phyloP scores from a whole-genome alignment of 495 filamentous ascomycete genomes.

The Immersiella caudata region DNA sequence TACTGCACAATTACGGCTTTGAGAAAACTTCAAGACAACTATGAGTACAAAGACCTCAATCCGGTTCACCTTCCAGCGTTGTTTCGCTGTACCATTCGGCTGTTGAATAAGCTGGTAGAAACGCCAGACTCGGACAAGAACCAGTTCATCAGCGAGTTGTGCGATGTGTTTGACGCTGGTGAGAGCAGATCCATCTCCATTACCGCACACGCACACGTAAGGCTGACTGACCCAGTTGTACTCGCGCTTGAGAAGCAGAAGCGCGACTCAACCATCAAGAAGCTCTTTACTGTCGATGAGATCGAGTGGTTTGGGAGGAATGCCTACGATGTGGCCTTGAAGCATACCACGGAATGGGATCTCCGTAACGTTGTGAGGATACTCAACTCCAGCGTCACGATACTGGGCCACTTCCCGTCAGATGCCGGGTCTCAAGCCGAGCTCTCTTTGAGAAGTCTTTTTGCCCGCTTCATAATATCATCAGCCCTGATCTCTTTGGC shows the following conservation, averaged over 20 bases:
- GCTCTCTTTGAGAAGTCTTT: slow-evolving; percentile 60
- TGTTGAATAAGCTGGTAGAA: slow-evolving; percentile 60
- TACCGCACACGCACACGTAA: slow-evolving; percentile 12
- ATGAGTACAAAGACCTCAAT: slow-evolving; percentile 52
- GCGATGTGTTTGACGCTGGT: slow-evolving; percentile 67
- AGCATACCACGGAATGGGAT: slow-evolving; percentile 58
- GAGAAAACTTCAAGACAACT: slow-evolving; percentile 59
- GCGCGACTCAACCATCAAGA: slow-evolving; percentile 31
- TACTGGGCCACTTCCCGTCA: slow-evolving; percentile 62
- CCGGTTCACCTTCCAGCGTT: slow-evolving; percentile 68
- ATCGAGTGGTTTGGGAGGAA: slow-evolving; percentile 82
- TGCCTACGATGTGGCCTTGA: slow-evolving; percentile 73
- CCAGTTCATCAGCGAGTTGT: slow-evolving; percentile 53
- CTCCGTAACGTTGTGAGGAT: slow-evolving; percentile 58
- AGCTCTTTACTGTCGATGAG: slow-evolving; percentile 60
- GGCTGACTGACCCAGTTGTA: slow-evolving; percentile 43
- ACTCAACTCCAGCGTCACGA: slow-evolving; percentile 60
- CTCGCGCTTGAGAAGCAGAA: slow-evolving; percentile 45
- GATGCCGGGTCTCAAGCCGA: slow-evolving; percentile 51
- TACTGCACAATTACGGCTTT: slow-evolving; percentile 59
- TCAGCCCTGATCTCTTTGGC: slow-evolving; percentile 63
- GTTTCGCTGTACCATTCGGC: slow-evolving; percentile 63
- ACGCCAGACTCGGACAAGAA: slow-evolving; percentile 32
- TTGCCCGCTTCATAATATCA: slow-evolving; percentile 69
- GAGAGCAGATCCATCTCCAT: slow-evolving; percentile 24